Base-by-base conservation (phyloP, 768 basidiomycete genomes). In the Russula olivacea region DNA sequence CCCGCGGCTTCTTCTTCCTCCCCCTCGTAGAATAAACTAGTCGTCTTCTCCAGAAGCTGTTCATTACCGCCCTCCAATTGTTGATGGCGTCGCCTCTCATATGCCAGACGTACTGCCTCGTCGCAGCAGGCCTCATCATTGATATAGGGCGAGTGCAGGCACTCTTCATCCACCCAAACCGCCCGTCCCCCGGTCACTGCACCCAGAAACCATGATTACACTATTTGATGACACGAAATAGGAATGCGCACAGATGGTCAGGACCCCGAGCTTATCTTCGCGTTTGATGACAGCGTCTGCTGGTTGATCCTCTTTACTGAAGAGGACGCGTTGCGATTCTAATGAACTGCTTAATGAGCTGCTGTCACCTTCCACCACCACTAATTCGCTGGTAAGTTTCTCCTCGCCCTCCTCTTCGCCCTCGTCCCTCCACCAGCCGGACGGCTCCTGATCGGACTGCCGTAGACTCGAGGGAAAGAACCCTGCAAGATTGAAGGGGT, bases 231-330 rank as follows among this genome's bases (percentile, higher is more conserved):
- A 28, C 32, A 41, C 59, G 61, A 52, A 55, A 30, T n/a, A 14
- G 52, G 53, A 30, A 57, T 60, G 50, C 55, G 74, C 69, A 80
- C 81, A 72, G 40, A 81, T 68, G 55, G 76, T 73, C 59, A 83
- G 70, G 28, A 81, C 73, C 32, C 81, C 81, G 64, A 81, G 67
- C 72, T 81, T 81, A 71, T 83, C 82, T 64, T 82, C 81, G 25
- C 71, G 68, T 50, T 70, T 67, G 64, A 78, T 77, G n/a, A 71
- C 69, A 32, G 73, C 72, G 63, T 73, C 73, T 55, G 79, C 73
- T 57, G 76, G 75, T 51, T 75, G 69, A 34, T 73, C 74, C 55
- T 69, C 61, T 61, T 69, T 69, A 64, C 71, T 71, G 68, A 75
- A 72, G 54, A 69, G 68, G 47, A 64, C 50, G 66, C 67, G 68